Conservation (phyloP, 1,284 basidiomycete species). For the Marasmius tenuissimus region DNA sequence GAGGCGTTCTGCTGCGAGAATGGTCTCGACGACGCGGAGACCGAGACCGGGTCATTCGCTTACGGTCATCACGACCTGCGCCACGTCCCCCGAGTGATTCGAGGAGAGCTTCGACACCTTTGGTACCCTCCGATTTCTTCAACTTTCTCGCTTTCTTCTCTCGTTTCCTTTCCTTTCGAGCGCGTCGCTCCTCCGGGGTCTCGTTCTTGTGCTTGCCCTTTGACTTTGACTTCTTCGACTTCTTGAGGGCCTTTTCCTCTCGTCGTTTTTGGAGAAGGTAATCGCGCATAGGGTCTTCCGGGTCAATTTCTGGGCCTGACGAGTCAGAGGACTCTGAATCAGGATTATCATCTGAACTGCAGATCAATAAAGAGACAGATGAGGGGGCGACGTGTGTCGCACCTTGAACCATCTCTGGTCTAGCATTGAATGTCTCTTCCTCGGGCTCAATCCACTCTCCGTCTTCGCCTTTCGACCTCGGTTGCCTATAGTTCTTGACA, state of each 20-base stretch:
- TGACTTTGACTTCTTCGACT: conserved; percentile 67
- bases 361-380: conserved; percentile 1
- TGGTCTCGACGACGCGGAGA: conserved; percentile 39
- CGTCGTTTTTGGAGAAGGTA: conserved; percentile 74
- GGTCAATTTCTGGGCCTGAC: conserved; percentile 77
- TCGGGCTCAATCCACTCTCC: conserved; percentile 90
- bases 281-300: conserved; percentile 97
- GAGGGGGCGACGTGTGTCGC: conserved; percentile 21
- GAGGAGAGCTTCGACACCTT: conserved; percentile 55
- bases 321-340: conserved; percentile 66
- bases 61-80: conserved; percentile 2
- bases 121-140: conserved; percentile 39
- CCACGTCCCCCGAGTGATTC: conserved; percentile 39
- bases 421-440: conserved; percentile 83
- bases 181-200: conserved; percentile 35
- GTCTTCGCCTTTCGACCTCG: conserved; percentile 76
- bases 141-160: conserved; percentile 46
- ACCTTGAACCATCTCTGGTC: conserved; percentile 72
- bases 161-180: conserved; percentile 35
- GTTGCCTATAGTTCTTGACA: conserved; percentile 91
- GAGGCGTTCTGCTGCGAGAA: conserved; percentile 28
- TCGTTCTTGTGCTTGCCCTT: conserved; percentile 56
- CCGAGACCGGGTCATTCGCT: conserved; percentile 16
- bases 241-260: conserved; percentile 66
- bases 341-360: conserved; percentile 28